Evolutionary conservation across 1,284 basidiomycete genomes (phyloP), one percentile per base, ranked within the genome.

Genomic region (Trametes hirsuta): DNA sequence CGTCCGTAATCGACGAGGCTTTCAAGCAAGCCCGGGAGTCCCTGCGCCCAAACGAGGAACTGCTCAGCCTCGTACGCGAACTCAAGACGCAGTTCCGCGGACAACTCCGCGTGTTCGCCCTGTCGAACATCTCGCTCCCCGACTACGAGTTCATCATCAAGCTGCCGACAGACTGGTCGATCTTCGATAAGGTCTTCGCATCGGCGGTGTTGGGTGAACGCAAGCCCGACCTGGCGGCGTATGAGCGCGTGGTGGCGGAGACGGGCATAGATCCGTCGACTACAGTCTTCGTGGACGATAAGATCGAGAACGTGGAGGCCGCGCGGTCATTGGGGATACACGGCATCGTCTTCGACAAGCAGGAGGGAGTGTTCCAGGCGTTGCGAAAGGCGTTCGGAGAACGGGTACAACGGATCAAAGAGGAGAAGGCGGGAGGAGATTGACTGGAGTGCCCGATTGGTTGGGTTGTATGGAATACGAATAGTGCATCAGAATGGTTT

Each of bases 81-180:
- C 72, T 86, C 45, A 82, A 81, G 66, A 67, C 67, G 22, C 73
- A 75, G 21, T 63, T 61, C 9, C 58, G 71, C 24, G 71, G 72
- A 24, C 62, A 66, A 18, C 71, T 83, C 6, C 75, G 70, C 30
- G 75, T 85, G 25, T 83, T 80, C 54, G 83, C 84, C 36, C 84
- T 85, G 81, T 84, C 83, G 30, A 86, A 86, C 69, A 85, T 86
- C 45, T 84, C 84, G 21, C 66, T 72, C 1, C 80, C 81, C n/a
- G 84, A 86, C 64, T 85, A 78, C 67, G 73, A 75, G 35, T 74
- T 78, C 10, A 72, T 84, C 11, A 76, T 74, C 25, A 75, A 71
- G n/a, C 53, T 56, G 55, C 72, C 76, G 4, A 78, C 76, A 4
- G 79, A 85, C 55, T 85, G 83, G 83, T 70, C 73, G 1, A 74